These are phyloP conservation scores for Claviceps fusiformis DNA, from an alignment of 2,329 filamentous ascomycete genomes.

Conservation along the genomic window DNA sequence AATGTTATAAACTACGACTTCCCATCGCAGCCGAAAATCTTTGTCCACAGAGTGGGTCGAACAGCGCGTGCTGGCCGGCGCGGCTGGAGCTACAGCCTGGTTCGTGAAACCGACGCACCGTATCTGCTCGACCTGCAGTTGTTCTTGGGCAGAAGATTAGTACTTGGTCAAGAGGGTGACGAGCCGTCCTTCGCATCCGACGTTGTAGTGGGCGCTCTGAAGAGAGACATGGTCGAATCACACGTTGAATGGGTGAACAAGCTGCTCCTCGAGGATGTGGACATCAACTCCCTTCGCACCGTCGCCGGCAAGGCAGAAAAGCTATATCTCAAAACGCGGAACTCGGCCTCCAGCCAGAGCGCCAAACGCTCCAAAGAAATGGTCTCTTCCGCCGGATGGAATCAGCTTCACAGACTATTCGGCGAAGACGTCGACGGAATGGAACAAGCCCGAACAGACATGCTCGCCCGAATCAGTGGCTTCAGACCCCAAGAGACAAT, in stretches of 20 bases:
- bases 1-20: conserved; percentile 99
- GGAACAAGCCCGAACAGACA: conserved; percentile 64
- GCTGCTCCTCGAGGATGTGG: conserved; percentile 58
- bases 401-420: conserved; percentile 69
- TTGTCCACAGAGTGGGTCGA: conserved; percentile 88
- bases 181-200: conserved; percentile 64
- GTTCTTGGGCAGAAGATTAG: conserved; percentile 74
- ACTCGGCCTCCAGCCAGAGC: conserved; percentile 80
- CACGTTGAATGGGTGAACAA: conserved; percentile 76
- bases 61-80: conserved; percentile 86
- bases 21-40: conserved; percentile 90
- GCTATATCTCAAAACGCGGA: conserved; percentile 79
- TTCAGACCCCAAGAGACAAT: conserved; percentile 88
- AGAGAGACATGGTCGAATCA: conserved; percentile 58
- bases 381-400: conserved; percentile 55
- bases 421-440: conserved; percentile 49
- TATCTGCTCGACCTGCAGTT: conserved; percentile 90
- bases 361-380: conserved; percentile 76
- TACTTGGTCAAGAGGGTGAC: conserved; percentile 55
- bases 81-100: conserved; percentile 91
- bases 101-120: conserved; percentile 75
- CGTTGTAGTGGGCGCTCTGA: conserved; percentile 66
- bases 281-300: conserved; percentile 54
- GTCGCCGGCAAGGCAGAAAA: conserved; percentile 85
- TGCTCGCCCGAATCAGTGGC: conserved; percentile 77